phyloP scores from a whole-genome alignment of 2,329 filamentous ascomycete species.

The Exserohilum rostratum region DNA sequence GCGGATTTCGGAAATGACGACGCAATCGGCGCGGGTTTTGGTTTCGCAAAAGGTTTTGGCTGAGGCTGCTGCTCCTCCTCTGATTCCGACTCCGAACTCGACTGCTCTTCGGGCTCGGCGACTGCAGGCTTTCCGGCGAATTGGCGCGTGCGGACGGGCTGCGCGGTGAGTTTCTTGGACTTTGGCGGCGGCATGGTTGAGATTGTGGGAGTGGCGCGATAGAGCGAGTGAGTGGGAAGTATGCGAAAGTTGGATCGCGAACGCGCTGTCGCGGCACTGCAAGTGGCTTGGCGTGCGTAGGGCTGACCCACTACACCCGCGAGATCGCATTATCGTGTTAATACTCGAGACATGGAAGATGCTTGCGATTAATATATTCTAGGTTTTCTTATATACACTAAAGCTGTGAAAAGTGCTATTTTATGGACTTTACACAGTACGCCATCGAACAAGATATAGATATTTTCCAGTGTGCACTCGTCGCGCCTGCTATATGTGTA shows the following conservation, averaged over 20 bases:
- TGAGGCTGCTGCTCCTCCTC: constrained; percentile 59
- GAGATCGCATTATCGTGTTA: too few species aligned
- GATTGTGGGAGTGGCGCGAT: background rate
- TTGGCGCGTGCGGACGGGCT: constrained; percentile 79
- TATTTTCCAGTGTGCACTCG: too few species aligned
- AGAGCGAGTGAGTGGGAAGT: background rate
- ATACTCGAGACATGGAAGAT: too few species aligned
- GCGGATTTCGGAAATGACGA: constrained; percentile 55
- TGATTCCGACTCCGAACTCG: constrained; percentile 54
- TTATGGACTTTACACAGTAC: too few species aligned
- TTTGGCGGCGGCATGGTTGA: constrained; percentile 59
- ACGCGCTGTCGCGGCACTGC: constrained; percentile 11
- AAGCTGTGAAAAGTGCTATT: too few species aligned
- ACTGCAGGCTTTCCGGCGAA: constrained; percentile 79
- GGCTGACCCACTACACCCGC: background rate
- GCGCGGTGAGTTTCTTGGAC: constrained; percentile 86
- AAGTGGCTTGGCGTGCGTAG: constrained; percentile 16
- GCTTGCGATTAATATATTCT: too few species aligned
- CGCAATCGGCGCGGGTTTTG: constrained; percentile 49
- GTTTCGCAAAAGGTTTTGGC: constrained; percentile 40
- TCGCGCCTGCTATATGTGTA: too few species aligned
- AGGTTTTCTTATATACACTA: too few species aligned
- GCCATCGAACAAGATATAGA: too few species aligned
- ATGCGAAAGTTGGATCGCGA: constrained; percentile 1
- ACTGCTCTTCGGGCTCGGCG: constrained; percentile 46